Percentiles rank a stretch among this genome's conserved stretches.
Conservation (phyloP, 2,329 filamentous ascomycete genomes). For the Magnaporthiopsis poae region DNA sequence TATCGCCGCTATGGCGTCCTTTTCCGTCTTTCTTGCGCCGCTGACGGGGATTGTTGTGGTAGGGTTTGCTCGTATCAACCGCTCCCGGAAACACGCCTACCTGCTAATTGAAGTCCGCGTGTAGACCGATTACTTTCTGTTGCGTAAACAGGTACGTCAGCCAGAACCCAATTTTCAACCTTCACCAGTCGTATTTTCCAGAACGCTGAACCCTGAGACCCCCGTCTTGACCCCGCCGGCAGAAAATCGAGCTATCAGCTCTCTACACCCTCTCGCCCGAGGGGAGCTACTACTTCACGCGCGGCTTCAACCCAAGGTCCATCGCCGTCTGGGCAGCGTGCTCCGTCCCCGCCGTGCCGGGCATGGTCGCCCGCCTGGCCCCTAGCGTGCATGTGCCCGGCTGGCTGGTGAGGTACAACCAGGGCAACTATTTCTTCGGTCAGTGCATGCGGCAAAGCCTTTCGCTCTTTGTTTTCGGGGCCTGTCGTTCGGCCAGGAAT, state of each 20-base stretch:
- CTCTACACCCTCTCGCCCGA: conserved; percentile 22
- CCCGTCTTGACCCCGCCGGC: too few relatives aligned
- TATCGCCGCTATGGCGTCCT: conserved; percentile 26
- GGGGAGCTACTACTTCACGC: conserved; percentile 32
- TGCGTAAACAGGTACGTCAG: conserved; percentile 19
- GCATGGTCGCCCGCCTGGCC: conserved; percentile 1
- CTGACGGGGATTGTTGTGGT: conserved; percentile 28
- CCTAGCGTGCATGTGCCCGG: background rate
- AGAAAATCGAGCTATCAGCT: conserved; percentile 4
- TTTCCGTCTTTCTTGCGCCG: conserved; percentile 29
- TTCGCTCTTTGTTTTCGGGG: background rate
- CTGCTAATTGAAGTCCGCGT: background rate
- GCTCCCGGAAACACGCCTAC: background rate
- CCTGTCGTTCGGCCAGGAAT: background rate
- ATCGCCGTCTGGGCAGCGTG: conserved; percentile 4
- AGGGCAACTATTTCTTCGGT: conserved; percentile 7
- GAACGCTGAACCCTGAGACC: background rate
- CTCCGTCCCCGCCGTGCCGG: conserved; percentile 3
- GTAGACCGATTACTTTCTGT: conserved; percentile 24
- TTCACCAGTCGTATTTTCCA: background rate
- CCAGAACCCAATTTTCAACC: conserved; percentile 18
- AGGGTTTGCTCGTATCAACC: background rate
- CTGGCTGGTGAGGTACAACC: conserved; percentile 2
- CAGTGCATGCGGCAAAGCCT: background rate
- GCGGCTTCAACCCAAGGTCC: conserved; percentile 26